Percentiles rank a stretch among this genome's conserved stretches.
These are phyloP conservation scores for Pseudocercospora eumusae DNA, from an alignment of 2,329 filamentous ascomycete species.

Conservation along the genomic window DNA sequence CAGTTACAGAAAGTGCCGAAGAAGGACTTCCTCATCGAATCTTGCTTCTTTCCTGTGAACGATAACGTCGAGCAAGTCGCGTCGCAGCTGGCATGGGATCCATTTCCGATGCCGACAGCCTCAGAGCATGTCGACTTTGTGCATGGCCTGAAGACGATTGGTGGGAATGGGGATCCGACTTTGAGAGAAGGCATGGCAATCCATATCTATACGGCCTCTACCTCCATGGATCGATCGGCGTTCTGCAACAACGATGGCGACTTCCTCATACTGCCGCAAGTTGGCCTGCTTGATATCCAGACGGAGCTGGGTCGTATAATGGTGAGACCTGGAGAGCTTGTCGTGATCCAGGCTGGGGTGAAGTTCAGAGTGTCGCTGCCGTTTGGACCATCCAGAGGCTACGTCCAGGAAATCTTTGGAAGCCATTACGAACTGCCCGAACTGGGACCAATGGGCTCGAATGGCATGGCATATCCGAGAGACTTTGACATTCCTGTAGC, in stretches of 20 bases:
- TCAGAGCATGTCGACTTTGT: slow-evolving; percentile 26
- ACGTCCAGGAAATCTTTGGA: slow-evolving; percentile 67
- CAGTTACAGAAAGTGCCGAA: slow-evolving; percentile 8
- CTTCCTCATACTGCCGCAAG: slow-evolving; percentile 64
- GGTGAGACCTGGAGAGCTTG: slow-evolving; percentile 65
- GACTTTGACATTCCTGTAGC: slow-evolving; percentile 65
- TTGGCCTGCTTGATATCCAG: slow-evolving; percentile 64
- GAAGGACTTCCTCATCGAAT: slow-evolving; percentile 18
- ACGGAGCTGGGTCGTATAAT: slow-evolving; percentile 65
- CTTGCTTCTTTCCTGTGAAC: slow-evolving; percentile 24
- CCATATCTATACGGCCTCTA: slow-evolving; percentile 29
- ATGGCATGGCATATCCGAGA: slow-evolving; percentile 63
- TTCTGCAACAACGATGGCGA: slow-evolving; percentile 81
- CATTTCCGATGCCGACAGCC: slow-evolving; percentile 20
- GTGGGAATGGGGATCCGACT: slow-evolving; percentile 29
- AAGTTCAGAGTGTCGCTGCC: slow-evolving; percentile 56
- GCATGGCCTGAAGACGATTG: slow-evolving; percentile 29
- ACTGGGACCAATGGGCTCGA: slow-evolving; percentile 64
- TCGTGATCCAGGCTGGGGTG: slow-evolving; percentile 64
- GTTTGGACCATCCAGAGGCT: slow-evolving; percentile 36
- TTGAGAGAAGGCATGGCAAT: slow-evolving; percentile 27
- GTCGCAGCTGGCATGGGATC: slow-evolving; percentile 22
- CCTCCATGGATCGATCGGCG: slow-evolving; percentile 46
- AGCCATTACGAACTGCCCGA: slow-evolving; percentile 64
- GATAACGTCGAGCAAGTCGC: slow-evolving; percentile 15